Percentiles rank a stretch among this genome's conserved stretches.
phyloP scores from a whole-genome alignment of 2,329 filamentous ascomycete species.

The Nigrograna mackinnonii region DNA sequence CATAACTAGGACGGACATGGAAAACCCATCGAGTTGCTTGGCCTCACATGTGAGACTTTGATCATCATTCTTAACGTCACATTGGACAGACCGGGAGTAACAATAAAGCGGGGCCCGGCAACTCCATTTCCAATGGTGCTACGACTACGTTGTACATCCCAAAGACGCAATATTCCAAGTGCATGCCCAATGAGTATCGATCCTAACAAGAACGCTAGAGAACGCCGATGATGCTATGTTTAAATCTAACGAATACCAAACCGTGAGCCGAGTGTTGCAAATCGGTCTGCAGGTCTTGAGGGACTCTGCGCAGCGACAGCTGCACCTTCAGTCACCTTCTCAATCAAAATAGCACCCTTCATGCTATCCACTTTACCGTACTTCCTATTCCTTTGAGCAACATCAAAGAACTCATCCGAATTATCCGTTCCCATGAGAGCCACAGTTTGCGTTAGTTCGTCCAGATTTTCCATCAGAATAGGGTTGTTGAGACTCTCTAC shows the following conservation, averaged over 20 bases:
- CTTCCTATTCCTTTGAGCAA: conserved; percentile 85
- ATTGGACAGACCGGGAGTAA: too few relatives aligned
- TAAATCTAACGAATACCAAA: conserved; percentile 37
- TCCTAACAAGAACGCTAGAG: too few relatives aligned
- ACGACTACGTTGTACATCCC: too few relatives aligned
- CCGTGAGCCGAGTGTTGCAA: conserved; percentile 37
- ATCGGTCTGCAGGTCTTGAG: conserved; percentile 33
- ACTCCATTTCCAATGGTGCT: too few relatives aligned
- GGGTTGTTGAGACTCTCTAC: conserved; percentile 84
- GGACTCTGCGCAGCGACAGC: conserved; percentile 38
- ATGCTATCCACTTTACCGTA: conserved; percentile 91
- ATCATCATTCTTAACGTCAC: too few relatives aligned
- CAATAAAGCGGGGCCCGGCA: too few relatives aligned
- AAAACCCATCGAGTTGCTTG: too few relatives aligned
- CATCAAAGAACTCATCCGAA: conserved; percentile 96
- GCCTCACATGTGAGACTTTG: too few relatives aligned
- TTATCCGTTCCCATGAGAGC: conserved; percentile 84
- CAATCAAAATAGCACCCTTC: conserved; percentile 85
- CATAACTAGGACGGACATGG: too few relatives aligned
- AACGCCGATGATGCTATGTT: too few relatives aligned
- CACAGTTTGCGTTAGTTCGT: conserved; percentile 92
- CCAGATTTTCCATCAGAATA: conserved; percentile 86
- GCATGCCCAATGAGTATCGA: too few relatives aligned
- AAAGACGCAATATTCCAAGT: too few relatives aligned
- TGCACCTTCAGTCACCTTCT: conserved; percentile 66